Conservation (phyloP, 805 yeast species). For the Lipomyces lipofer region DNA sequence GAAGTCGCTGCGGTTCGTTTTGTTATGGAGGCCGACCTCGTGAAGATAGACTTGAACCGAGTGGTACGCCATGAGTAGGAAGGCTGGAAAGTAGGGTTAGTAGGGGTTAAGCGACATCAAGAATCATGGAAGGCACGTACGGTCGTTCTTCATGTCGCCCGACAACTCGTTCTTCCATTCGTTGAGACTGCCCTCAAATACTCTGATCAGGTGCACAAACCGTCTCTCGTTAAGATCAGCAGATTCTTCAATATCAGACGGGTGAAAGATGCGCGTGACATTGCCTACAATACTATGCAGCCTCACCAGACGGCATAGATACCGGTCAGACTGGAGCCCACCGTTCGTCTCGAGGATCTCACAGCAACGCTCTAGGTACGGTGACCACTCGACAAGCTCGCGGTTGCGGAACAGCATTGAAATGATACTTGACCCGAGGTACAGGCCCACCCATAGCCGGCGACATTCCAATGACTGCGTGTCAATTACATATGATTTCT, state of each 20-base stretch:
- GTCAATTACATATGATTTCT: conserved; percentile 40
- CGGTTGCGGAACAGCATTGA: conserved; percentile 66
- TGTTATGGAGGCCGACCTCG: conserved; percentile 22
- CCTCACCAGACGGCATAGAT: conserved; percentile 3
- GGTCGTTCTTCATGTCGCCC: background rate
- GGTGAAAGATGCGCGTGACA: conserved; percentile 9
- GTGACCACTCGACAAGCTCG: conserved; percentile 48
- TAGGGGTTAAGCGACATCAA: background rate
- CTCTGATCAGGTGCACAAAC: conserved; percentile 1
- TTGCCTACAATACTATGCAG: conserved; percentile 9
- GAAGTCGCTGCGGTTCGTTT: conserved; percentile 14
- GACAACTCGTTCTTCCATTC: conserved; percentile 11
- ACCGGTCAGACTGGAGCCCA: background rate
- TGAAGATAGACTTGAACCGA: conserved; percentile 18
- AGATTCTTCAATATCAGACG: conserved; percentile 2
- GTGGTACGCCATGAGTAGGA: conserved; percentile 9
- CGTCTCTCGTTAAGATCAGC: conserved; percentile 12
- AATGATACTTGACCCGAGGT: conserved; percentile 61
- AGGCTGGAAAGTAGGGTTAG: background rate
- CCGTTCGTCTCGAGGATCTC: conserved; percentile 42
- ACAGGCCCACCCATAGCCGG: conserved; percentile 57
- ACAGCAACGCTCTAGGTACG: conserved; percentile 64
- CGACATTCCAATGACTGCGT: conserved; percentile 50
- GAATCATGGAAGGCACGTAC: background rate
- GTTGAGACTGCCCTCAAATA: conserved; percentile 13